Base-by-base conservation (phyloP, 768 basidiomycete species). In the Podaxis rugospora region DNA sequence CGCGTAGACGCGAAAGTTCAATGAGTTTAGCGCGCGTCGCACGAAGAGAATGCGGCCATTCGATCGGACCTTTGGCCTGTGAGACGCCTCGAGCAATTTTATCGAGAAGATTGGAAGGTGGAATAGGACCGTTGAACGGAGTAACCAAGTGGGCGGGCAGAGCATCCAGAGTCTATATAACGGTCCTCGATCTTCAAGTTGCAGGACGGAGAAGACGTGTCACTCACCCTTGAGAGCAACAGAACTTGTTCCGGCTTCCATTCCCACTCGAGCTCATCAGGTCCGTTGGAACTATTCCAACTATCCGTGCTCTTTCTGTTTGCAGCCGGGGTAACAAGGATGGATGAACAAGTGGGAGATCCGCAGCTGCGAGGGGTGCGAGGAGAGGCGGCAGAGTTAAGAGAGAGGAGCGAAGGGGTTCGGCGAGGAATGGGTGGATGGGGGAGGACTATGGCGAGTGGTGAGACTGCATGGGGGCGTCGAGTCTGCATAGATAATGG, bases 101-200 rank as follows among this genome's bases (percentile, higher is more conserved):
- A 72, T 94, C 91, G 62, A 94, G 85, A 21, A 93, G 82, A 71
- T 93, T 93, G 13, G 89, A 86, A 35, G 92, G 92, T 1, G 92
- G 92, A 18, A 93, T 83, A 49, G 86, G 81, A 32, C 92, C 92
- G 64, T 89, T 87, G 79, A 92, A 93, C 57, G 92, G 92, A 14
- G 92, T 93, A 70, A 91, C 79, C n/a, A 94, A 83, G 66, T 93
- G 90, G 5, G 87, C 77, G 9, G 92, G 92, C 62, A 93, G 84
- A 47, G 88, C 87, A 69, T 94, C 92, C 9, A 94, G 81, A 14
- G 92, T 92, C 92, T 91, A 62, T 62, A 1, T 63, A 55, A 59
- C 14, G 9, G 46, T 50, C 2, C 32, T 32, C 25, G 59, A 59
- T 63, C 46, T 63, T 9, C 58, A 57, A 67, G 36, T 14, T 16